Conservation (phyloP, 2,329 filamentous ascomycete genomes). For the Ascochyta koolunga region DNA sequence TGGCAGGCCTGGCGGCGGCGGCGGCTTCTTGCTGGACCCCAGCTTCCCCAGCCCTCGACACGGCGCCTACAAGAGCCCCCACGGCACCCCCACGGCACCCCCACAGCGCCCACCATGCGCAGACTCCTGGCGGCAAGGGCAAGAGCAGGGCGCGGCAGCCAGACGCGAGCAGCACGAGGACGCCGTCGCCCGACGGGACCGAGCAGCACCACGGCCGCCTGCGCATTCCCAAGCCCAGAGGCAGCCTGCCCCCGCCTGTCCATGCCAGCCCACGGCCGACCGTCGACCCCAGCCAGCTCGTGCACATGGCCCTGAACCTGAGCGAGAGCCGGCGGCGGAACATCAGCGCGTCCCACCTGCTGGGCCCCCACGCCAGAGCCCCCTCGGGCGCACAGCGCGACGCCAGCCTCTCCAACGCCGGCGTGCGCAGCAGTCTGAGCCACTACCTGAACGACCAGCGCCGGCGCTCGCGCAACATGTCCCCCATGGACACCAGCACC, state of each 20-base stretch:
- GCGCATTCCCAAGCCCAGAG: conserved; percentile 13
- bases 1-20: conserved; percentile 49
- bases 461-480: conserved; percentile 65
- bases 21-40: conserved; percentile 55
- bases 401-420: conserved; percentile 49
- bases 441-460: conserved; percentile 76
- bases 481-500: conserved; percentile 57
- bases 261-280: no score
- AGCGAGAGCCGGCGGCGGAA: conserved; percentile 77
- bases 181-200: conserved; percentile 9
- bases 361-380: conserved; percentile 56
- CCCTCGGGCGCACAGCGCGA: conserved; percentile 51
- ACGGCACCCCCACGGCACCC: background rate
- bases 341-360: conserved; percentile 62
- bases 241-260: conserved; percentile 47
- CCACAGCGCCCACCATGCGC: conserved; percentile 17
- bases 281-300: conserved; percentile 84
- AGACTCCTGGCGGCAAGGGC: conserved; percentile 41
- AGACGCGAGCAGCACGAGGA: conserved; percentile 33
- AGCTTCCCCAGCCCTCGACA: conserved; percentile 35
- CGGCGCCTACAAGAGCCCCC: no score
- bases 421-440: conserved; percentile 64
- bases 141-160: conserved; percentile 49
- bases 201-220: conserved; percentile 10
- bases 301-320: conserved; percentile 87